A percentile compares a stretch with the other conserved stretches of the same genome.
These are phyloP conservation scores for Phytopythium montanum DNA, from an alignment of 352 stramenopile species.

Conservation along the genomic window DNA sequence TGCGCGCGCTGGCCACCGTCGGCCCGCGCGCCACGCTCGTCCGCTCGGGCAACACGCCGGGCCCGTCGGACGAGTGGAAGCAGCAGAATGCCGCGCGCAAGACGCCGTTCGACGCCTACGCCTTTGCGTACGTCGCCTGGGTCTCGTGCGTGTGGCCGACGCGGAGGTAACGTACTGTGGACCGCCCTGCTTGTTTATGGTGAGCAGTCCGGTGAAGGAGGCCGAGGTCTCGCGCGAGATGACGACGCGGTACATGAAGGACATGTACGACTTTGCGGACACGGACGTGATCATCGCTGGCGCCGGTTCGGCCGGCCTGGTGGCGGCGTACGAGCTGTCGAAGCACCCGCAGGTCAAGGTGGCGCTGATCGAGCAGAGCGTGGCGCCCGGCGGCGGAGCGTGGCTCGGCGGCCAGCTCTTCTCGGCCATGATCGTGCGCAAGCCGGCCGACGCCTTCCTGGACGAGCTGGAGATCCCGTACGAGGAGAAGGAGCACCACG, in stretches of 20 bases:
- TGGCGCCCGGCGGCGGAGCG: conserved; percentile 47
- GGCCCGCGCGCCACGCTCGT: conserved; percentile 39
- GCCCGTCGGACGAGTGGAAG: conserved; percentile 47
- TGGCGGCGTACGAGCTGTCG: conserved; percentile 56
- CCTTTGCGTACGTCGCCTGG: conserved; percentile 41
- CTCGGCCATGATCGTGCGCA: conserved; percentile 67
- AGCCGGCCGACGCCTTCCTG: conserved; percentile 53
- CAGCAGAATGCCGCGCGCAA: conserved; percentile 33
- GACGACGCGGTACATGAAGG: conserved; percentile 73
- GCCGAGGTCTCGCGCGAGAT: conserved; percentile 63
- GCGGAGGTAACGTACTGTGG: neutral
- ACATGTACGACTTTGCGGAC: conserved; percentile 71
- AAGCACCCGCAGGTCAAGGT: conserved; percentile 58
- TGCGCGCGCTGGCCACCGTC: conserved; percentile 43
- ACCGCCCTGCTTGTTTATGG: neutral
- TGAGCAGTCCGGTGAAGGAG: conserved; percentile 64
- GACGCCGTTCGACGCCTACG: conserved; percentile 56
- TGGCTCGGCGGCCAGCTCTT: conserved; percentile 66
- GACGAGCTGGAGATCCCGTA: conserved; percentile 70
- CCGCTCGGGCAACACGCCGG: conserved; percentile 34
- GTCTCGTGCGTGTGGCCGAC: neutral
- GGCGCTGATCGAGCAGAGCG: conserved; percentile 59
- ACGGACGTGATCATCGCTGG: conserved; percentile 64
- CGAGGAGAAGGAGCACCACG: conserved; percentile 58
- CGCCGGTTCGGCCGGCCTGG: conserved; percentile 51